Conservation (phyloP, 1,139 yeast genomes). For the Fermentozyma sake region DNA sequence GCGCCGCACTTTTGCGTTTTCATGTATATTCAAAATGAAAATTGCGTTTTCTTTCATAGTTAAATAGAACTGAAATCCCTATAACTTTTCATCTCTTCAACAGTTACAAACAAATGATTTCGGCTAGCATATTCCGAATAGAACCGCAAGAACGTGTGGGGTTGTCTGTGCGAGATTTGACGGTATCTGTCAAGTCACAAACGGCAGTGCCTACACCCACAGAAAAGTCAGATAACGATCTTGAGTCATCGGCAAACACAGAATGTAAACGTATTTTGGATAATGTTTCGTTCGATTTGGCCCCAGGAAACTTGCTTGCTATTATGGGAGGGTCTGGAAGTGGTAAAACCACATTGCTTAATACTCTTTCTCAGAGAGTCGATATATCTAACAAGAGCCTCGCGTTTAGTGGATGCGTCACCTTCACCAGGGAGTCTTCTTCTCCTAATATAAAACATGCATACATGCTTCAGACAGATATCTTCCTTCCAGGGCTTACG, state of each 20-base stretch:
- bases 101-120: conserved; percentile 2
- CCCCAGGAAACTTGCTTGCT: conserved; percentile 54
- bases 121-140: conserved; percentile 4
- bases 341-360: conserved; percentile 79
- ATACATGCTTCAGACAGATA: conserved; percentile 75
- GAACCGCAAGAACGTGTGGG: conserved; percentile 22
- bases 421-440: not conserved
- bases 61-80: no score
- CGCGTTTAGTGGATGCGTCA: conserved; percentile 27
- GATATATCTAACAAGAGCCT: conserved; percentile 29
- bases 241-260: conserved; percentile 1
- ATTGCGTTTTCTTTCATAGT: no score
- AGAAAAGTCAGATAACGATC: conserved; percentile 2
- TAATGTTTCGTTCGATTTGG: conserved; percentile 52
- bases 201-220: conserved; percentile 1
- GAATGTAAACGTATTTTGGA: conserved; percentile 22
- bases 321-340: conserved; percentile 85
- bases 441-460: conserved; percentile 43
- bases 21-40: no score
- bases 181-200: conserved; percentile 22
- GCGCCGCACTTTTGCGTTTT: no score
- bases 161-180: conserved; percentile 25
- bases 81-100: not conserved
- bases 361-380: conserved; percentile 63
- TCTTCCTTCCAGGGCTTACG: conserved; percentile 65